Base-by-base conservation (phyloP, 768 basidiomycete species). In the Strobilomyces confusus region DNA sequence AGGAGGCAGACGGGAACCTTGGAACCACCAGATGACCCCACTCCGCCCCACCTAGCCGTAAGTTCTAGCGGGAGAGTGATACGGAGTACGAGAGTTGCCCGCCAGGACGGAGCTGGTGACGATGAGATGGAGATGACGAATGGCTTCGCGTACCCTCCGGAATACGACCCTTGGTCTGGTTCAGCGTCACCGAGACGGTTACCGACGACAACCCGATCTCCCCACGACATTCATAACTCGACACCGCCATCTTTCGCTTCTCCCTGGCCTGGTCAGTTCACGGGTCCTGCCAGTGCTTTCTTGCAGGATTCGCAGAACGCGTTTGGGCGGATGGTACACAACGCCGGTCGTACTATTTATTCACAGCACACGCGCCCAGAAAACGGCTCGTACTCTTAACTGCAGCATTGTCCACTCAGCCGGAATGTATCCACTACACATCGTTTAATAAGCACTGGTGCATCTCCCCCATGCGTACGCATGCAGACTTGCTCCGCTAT, bases 291-390 rank as follows among this genome's bases (percentile, higher is more conserved):
- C 2, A 81, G 78, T 49, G 79, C 74, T 3, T 78, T 78, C 51
- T 61, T 80, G 37, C 76, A 74, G 52, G 78, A 76, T 13, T 66
- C 79, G 62, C 66, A 64, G 56, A 51, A 12, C 52, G 5, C 76
- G 6, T 77, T 79, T 62, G 73, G 73, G 38, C 72, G 71, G 49
- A 57, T 61, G 58, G 69, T 41, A 52, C 75, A 77, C 62, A 81
- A 80, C 52, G 75, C 80, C 3, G 83, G 82, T 52, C 81, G 82
- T 59, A 85, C 83, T 29, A 83, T 84, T 56, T 84, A 84, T 65
- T 80, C 82, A 42, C 81, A 82, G 59, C 69, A 70, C 42, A 66
- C 73, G 38, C 70, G 66, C 52, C 64, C 70, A 44, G 75, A 75
- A 52, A 68, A 61, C 17, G 64, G 64, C 25, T 55, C 66, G 33